A percentile compares a stretch with the other conserved stretches of the same genome.
Evolutionary conservation across 148 eudicot genomes (phyloP).

Genomic region (Rhododendron kiyosumense): DNA sequence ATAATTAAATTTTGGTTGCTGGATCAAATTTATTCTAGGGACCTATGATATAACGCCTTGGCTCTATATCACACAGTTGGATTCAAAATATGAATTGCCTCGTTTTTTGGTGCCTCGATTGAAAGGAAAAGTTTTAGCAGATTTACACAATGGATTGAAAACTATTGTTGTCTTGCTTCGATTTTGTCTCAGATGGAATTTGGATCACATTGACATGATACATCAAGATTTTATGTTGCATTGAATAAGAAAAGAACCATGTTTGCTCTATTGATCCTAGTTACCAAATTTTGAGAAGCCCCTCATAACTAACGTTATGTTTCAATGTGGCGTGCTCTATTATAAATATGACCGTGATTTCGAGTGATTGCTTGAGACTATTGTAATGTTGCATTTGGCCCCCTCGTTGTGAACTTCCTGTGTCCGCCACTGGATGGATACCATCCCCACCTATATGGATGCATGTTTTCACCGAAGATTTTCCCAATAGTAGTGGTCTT

Average conservation of each 20-base stretch:
- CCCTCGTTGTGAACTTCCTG: background rate
- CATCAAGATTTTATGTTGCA: background rate
- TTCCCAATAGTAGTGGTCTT: background rate
- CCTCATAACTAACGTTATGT: background rate
- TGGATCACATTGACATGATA: background rate
- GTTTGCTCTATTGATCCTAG: background rate
- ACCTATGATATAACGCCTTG: no score
- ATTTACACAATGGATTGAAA: background rate
- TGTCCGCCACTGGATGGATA: background rate
- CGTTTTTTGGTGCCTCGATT: background rate
- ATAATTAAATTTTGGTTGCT: background rate
- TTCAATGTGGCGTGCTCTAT: background rate
- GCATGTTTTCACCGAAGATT: background rate
- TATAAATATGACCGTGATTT: background rate
- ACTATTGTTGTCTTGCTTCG: background rate
- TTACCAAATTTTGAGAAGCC: background rate
- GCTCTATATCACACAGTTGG: background rate
- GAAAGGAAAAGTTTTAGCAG: background rate
- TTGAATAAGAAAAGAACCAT: background rate
- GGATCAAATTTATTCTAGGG: background rate
- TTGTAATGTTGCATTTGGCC: background rate
- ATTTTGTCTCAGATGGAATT: background rate
- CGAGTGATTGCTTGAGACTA: background rate
- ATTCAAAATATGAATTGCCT: background rate
- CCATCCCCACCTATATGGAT: background rate